Base-by-base conservation (phyloP, 148 eudicot genomes). In the Drosera capensis region DNA sequence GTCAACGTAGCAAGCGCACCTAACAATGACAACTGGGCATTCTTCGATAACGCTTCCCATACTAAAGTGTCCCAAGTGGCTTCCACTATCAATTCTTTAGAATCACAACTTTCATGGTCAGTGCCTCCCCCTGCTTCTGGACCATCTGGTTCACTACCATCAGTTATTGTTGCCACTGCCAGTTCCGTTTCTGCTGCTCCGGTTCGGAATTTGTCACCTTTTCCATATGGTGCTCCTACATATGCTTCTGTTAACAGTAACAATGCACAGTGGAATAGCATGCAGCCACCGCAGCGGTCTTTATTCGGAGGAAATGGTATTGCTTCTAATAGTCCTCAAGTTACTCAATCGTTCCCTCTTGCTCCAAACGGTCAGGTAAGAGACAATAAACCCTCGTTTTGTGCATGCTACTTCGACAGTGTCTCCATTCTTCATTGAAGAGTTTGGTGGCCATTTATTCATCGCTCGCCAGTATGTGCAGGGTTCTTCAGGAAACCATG, bases 11-110 rank as follows among this genome's bases (percentile, higher is more conserved):
- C 74, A 46, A 52, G 57, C 55, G 38, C 71, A 64, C 48, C 84
- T 20, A 45, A 18, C 43, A 56, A 58, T 59, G 75, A 79, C 59
- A 70, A 90, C 58, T 85, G 95, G 99, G 95, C 99, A 25, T 70
- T 68, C 67, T 92, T 92, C 62, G 95, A 78, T 67, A 66, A 70
- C 20, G 50, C 63, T 45, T n/a, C 66, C 0, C 75, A 60, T 51
- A 57, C 46, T 34, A 76, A 77, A 58, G 54, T 41, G 19, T 31
- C 75, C 50, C 68, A 72, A 61, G 59, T 75, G 36, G 68, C 85
- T 42, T 55, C 71, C 20, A 72, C 23, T 57, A 24, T 55, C 3
- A 75, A 68, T 62, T 35, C 79, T 34, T 48, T 81, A 45, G 88
- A 81, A 55, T 68, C 82, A 49, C 24, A 55, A 22, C 63, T 85